phyloP scores from a whole-genome alignment of 2,329 filamentous ascomycete genomes.

The Fusarium austroafricanum region DNA sequence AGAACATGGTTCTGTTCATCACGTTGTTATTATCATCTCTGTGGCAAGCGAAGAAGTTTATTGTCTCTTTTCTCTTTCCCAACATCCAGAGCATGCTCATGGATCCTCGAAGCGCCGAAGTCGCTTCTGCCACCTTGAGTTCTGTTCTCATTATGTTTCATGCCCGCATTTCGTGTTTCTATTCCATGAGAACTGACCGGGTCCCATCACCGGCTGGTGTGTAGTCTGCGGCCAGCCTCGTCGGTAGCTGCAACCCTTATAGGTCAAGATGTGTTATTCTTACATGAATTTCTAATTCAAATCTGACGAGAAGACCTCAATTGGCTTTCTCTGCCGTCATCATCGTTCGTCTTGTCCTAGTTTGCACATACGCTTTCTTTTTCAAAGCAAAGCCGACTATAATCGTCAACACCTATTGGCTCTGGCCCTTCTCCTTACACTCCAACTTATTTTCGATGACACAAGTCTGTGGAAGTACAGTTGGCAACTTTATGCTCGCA shows the following conservation, averaged over 20 bases:
- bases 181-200: constrained; percentile 4
- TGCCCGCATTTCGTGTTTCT: neutral
- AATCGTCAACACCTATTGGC: neutral
- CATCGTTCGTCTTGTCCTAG: constrained; percentile 6
- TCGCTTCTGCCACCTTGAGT: constrained; percentile 1
- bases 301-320: neutral
- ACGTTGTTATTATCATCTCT: constrained; percentile 14
- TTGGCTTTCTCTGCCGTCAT: constrained; percentile 18
- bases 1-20: constrained; percentile 12
- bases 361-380: constrained; percentile 17
- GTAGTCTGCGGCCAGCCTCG: constrained; percentile 36
- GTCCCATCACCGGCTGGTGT: constrained; percentile 21
- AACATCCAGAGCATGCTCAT: neutral
- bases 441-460: neutral
- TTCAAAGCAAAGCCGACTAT: constrained; percentile 3
- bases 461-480: neutral
- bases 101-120: neutral
- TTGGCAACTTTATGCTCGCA: neutral
- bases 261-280: constrained; percentile 17
- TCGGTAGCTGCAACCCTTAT: constrained; percentile 33
- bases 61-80: constrained; percentile 10
- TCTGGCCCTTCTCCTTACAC: neutral
- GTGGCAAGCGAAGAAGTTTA: constrained; percentile 1
- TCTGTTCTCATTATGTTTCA: neutral
- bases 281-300: constrained; percentile 14